These are phyloP conservation scores for Paramyrothecium sp. DNA, from an alignment of 2,329 filamentous ascomycete genomes.

Conservation along the genomic window DNA sequence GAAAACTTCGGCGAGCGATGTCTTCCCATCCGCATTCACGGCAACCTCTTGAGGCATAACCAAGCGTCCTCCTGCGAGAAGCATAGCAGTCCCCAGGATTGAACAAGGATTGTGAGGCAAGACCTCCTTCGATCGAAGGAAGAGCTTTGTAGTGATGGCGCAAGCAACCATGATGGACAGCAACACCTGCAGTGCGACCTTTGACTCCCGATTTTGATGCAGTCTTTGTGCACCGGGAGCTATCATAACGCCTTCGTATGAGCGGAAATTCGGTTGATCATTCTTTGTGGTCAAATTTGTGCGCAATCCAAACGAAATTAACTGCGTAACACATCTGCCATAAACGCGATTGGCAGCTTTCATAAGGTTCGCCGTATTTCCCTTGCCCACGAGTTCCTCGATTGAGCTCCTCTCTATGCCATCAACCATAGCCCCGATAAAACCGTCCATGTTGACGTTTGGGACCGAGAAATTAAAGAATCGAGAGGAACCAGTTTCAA, in stretches of 20 bases:
- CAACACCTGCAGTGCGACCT: constrained; percentile 24
- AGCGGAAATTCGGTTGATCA: constrained; percentile 5
- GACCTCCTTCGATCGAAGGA: constrained; percentile 17
- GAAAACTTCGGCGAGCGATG: constrained; percentile 12
- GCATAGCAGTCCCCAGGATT: constrained; percentile 22
- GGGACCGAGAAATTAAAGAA: constrained; percentile 12
- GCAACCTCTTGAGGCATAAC: constrained; percentile 17
- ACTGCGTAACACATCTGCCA: constrained; percentile 22
- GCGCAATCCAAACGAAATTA: constrained; percentile 21
- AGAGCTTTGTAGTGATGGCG: constrained; percentile 17
- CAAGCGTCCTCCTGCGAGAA: constrained; percentile 23
- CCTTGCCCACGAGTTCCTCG: constrained; percentile 10
- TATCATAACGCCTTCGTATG: constrained; percentile 10
- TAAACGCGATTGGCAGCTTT: constrained; percentile 17
- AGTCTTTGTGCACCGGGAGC: constrained; percentile 11
- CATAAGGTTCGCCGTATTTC: constrained; percentile 11
- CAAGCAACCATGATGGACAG: constrained; percentile 23
- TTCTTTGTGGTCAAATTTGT: constrained; percentile 1
- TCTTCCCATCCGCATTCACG: constrained; percentile 24
- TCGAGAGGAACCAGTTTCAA: constrained; percentile 14
- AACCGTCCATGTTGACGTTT: constrained; percentile 16
- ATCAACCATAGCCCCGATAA: constrained; percentile 14
- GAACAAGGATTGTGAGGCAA: constrained; percentile 26
- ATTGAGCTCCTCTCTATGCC: constrained; percentile 9
- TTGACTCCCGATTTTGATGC: constrained; percentile 20